Percentiles rank a stretch among this genome's conserved stretches.
phyloP scores from a whole-genome alignment of 1,284 basidiomycete species.

The Ganoderma sinense region DNA sequence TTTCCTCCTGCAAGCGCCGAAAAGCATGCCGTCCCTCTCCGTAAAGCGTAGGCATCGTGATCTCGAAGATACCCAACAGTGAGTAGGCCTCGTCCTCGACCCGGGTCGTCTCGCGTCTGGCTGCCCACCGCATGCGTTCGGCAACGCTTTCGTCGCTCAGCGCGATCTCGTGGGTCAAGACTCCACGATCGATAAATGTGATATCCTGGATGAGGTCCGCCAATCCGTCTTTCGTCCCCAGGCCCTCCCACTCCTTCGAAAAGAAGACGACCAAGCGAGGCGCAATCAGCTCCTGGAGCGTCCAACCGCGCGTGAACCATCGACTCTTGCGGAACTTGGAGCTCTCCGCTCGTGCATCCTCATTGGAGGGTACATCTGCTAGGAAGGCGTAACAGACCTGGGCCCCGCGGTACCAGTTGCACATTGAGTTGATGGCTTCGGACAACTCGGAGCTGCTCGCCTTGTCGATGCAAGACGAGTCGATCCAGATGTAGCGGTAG shows the following conservation, averaged over 20 bases:
- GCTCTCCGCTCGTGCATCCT: not conserved
- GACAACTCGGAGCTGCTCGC: slow-evolving; percentile 12
- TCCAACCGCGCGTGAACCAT: slow-evolving; percentile 8
- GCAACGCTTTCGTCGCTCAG: no score
- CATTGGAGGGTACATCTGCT: not conserved
- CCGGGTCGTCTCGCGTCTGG: slow-evolving; percentile 5
- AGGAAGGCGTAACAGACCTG: slow-evolving; percentile 15
- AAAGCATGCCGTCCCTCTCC: not conserved
- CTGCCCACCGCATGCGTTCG: slow-evolving; percentile 10
- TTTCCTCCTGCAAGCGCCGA: slow-evolving; percentile 3
- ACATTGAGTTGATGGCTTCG: slow-evolving; percentile 19
- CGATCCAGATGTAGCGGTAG: no score
- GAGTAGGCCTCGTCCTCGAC: slow-evolving; percentile 11
- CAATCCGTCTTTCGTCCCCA: slow-evolving; percentile 2
- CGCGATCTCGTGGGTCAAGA: not conserved
- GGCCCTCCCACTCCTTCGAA: not conserved
- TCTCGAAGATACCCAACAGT: slow-evolving; percentile 9
- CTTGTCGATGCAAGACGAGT: slow-evolving; percentile 21
- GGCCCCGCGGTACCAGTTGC: slow-evolving; percentile 8
- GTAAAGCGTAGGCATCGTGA: slow-evolving; percentile 5
- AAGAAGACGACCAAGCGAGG: slow-evolving; percentile 5
- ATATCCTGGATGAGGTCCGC: not conserved
- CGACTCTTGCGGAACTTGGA: not conserved
- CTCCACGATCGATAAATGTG: not conserved
- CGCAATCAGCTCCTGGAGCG: slow-evolving; percentile 15